Percentiles rank a stretch among this genome's conserved stretches.
These are phyloP conservation scores for Talaromyces albobiverticillius DNA, from an alignment of 2,329 filamentous ascomycete genomes.

Conservation along the genomic window DNA sequence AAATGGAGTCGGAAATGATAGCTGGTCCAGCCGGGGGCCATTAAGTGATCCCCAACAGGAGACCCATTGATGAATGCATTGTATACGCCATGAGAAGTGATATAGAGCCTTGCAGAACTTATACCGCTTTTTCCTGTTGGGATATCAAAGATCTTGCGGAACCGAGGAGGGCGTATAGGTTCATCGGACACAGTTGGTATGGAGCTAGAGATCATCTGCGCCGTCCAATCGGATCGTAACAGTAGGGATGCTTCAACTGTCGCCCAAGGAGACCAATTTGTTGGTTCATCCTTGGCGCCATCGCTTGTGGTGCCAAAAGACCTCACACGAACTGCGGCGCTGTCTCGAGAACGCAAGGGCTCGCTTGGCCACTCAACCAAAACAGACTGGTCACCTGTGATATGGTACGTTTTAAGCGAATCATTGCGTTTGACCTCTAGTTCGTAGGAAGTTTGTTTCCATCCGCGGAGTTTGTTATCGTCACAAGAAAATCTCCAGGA, in stretches of 20 bases:
- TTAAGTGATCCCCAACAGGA: slow-evolving; percentile 34
- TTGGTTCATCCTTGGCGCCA: background rate
- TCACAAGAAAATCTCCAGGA: too few species aligned
- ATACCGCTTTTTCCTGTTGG: slow-evolving; percentile 27
- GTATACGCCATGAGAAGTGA: slow-evolving; percentile 47
- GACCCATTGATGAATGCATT: slow-evolving; percentile 48
- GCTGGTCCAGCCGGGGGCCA: slow-evolving; percentile 54
- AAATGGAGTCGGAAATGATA: slow-evolving; percentile 53
- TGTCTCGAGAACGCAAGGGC: slow-evolving; percentile 18
- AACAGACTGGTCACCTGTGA: slow-evolving; percentile 18
- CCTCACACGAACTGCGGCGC: background rate
- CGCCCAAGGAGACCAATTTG: slow-evolving; percentile 27
- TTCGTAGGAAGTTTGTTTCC: too few species aligned
- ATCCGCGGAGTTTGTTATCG: too few species aligned
- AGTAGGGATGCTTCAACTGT: slow-evolving; percentile 34
- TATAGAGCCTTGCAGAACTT: slow-evolving; percentile 50
- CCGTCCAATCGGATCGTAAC: slow-evolving; percentile 27
- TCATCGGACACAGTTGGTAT: background rate
- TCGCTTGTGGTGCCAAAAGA: too few species aligned
- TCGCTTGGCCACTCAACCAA: slow-evolving; percentile 22
- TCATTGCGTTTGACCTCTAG: too few species aligned
- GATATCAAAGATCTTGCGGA: background rate
- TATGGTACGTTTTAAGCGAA: background rate
- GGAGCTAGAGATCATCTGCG: background rate
- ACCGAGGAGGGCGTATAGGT: background rate